A percentile compares a stretch with the other conserved stretches of the same genome.
phyloP scores from a whole-genome alignment of 1,284 basidiomycete genomes.

The Tremellales sp. region DNA sequence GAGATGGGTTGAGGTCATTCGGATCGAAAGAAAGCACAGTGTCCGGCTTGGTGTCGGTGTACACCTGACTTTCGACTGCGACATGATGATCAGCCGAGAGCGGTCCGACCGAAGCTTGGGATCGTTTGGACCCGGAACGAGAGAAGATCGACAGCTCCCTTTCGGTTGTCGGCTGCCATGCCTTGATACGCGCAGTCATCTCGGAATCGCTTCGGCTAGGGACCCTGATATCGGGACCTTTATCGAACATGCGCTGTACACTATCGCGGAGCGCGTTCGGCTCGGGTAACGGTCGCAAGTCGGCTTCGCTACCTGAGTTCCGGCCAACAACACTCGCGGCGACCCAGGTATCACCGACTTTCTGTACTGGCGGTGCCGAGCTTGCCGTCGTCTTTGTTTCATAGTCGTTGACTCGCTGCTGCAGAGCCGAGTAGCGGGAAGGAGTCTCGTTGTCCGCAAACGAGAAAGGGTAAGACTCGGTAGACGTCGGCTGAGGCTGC shows the following conservation, averaged over 20 bases:
- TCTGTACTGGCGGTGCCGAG: constrained; percentile 32
- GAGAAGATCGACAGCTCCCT: constrained; percentile 25
- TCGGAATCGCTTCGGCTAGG: constrained; percentile 3
- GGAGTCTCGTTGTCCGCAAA: constrained; percentile 2
- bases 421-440: constrained; percentile 10
- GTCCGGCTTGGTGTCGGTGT: constrained; percentile 12
- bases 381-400: constrained; percentile 6
- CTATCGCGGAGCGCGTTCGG: constrained; percentile 20
- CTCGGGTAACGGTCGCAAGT: not conserved
- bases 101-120: not conserved
- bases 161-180: constrained; percentile 32
- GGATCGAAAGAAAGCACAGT: constrained; percentile 36
- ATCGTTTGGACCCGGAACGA: constrained; percentile 13
- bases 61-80: constrained; percentile 8
- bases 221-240: constrained; percentile 16
- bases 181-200: constrained; percentile 23
- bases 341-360: constrained; percentile 43
- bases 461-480: constrained; percentile 8
- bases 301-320: constrained; percentile 7
- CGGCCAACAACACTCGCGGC: constrained; percentile 22
- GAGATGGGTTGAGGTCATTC: constrained; percentile 44
- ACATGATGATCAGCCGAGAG: not conserved
- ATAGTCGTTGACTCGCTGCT: constrained; percentile 4
- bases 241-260: constrained; percentile 33
- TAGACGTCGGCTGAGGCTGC: constrained; percentile 3